Percentiles rank a stretch among this genome's conserved stretches.
Conservation (phyloP, 2,329 filamentous ascomycete genomes). For the Endothia cerciana region DNA sequence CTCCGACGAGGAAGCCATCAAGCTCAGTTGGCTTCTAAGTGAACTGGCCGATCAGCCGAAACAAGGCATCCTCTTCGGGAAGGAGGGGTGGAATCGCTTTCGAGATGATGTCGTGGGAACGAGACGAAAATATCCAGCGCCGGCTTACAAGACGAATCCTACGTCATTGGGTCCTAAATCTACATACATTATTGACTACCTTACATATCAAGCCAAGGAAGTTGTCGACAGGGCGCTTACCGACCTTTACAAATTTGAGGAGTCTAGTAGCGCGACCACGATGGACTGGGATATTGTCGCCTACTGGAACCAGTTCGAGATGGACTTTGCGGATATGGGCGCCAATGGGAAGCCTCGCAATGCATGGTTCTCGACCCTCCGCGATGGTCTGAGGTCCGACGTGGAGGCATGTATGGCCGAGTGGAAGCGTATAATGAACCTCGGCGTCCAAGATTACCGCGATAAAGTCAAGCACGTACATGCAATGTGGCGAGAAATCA, state of each 20-base stretch:
- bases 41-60: conserved; percentile 62
- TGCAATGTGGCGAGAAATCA: conserved; percentile 47
- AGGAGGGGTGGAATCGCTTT: conserved; percentile 47
- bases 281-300: conserved; percentile 30
- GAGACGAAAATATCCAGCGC: conserved; percentile 10
- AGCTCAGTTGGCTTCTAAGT: conserved; percentile 56
- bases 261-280: conserved; percentile 6
- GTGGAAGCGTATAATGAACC: conserved; percentile 39
- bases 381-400: conserved; percentile 33
- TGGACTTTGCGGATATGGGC: conserved; percentile 35
- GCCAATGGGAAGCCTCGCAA: conserved; percentile 18
- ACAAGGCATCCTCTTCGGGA: conserved; percentile 55
- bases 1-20: conserved; percentile 46
- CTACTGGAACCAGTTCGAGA: conserved; percentile 45
- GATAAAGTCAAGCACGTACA: conserved; percentile 42
- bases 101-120: conserved; percentile 32
- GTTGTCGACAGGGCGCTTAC: conserved; percentile 44
- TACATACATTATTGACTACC: conserved; percentile 63
- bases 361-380: conserved; percentile 17
- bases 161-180: conserved; percentile 23
- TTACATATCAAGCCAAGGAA: conserved; percentile 60
- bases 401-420: conserved; percentile 36
- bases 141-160: conserved; percentile 17
- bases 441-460: conserved; percentile 27
- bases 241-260: conserved; percentile 36